A percentile compares a stretch with the other conserved stretches of the same genome.
phyloP scores from a whole-genome alignment of 2,329 filamentous ascomycete species.

The Cytospora paraplurivora region DNA sequence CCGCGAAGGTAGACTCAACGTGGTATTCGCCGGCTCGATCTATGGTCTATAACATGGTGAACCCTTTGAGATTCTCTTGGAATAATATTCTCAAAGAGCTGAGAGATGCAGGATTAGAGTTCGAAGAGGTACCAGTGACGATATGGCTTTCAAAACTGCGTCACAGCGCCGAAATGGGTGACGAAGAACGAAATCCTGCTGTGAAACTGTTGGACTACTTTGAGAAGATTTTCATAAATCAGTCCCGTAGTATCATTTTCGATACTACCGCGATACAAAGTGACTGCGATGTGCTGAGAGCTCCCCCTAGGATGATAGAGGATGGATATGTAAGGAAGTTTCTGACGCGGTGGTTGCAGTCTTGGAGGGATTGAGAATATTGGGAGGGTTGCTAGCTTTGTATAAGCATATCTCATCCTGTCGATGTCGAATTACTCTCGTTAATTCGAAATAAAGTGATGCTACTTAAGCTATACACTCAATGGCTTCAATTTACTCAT shows the following conservation, averaged over 20 bases:
- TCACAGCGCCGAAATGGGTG: not conserved
- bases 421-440: too few relatives aligned
- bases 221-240: not conserved
- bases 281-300: not conserved
- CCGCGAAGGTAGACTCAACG: not conserved
- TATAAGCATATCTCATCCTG: too few relatives aligned
- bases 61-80: not conserved
- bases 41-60: conserved; percentile 1
- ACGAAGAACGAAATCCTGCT: not conserved
- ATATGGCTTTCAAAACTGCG: not conserved
- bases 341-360: not conserved
- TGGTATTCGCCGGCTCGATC: not conserved
- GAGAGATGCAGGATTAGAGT: not conserved
- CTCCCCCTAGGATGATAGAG: not conserved
- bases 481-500: too few relatives aligned
- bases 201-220: not conserved
- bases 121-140: not conserved
- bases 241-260: not conserved
- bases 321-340: conserved; percentile 3
- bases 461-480: too few relatives aligned
- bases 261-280: conserved; percentile 1
- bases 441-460: too few relatives aligned
- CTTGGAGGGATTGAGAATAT: not conserved
- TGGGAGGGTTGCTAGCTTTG: too few relatives aligned
- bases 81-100: not conserved